Evolutionary conservation across 2,329 filamentous ascomycete genomes (phyloP).

Genomic region (Calonectria leucothoes): DNA sequence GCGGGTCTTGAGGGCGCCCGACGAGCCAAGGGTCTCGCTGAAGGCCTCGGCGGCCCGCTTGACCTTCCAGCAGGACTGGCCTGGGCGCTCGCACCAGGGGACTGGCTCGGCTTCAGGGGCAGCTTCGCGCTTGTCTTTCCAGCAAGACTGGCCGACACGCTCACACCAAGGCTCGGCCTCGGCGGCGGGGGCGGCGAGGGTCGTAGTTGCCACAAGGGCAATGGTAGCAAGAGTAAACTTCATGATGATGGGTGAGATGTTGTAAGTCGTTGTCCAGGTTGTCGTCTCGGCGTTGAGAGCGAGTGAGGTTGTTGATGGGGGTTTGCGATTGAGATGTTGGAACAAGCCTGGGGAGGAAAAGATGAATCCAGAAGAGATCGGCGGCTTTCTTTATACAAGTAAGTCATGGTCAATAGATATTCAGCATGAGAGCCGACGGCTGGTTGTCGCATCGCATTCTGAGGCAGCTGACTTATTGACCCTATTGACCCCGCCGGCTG

Average conservation of each 20-base stretch:
- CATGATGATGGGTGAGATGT: slow-evolving; percentile 32
- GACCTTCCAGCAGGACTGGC: slow-evolving; percentile 55
- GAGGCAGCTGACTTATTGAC: not conserved
- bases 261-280: not conserved
- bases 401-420: not conserved
- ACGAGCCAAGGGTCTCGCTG: slow-evolving; percentile 42
- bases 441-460: slow-evolving; percentile 1
- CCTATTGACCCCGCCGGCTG: slow-evolving; percentile 19
- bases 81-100: slow-evolving; percentile 51
- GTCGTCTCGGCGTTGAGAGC: not conserved
- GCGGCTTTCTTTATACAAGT: slow-evolving; percentile 34
- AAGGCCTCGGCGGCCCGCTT: slow-evolving; percentile 55
- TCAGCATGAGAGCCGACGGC: not conserved
- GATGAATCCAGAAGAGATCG: slow-evolving; percentile 1
- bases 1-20: slow-evolving; percentile 42
- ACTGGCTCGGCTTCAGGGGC: slow-evolving; percentile 37
- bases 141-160: slow-evolving; percentile 53
- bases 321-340: slow-evolving; percentile 36
- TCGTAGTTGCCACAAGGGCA: slow-evolving; percentile 33
- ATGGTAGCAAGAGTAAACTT: slow-evolving; percentile 44
- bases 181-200: slow-evolving; percentile 31
- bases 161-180: slow-evolving; percentile 49
- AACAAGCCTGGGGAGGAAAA: slow-evolving; percentile 37
- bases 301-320: slow-evolving; percentile 20
- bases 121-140: slow-evolving; percentile 52